Base-by-base conservation (phyloP, 768 basidiomycete species). In the Clitopilus hobsonii region DNA sequence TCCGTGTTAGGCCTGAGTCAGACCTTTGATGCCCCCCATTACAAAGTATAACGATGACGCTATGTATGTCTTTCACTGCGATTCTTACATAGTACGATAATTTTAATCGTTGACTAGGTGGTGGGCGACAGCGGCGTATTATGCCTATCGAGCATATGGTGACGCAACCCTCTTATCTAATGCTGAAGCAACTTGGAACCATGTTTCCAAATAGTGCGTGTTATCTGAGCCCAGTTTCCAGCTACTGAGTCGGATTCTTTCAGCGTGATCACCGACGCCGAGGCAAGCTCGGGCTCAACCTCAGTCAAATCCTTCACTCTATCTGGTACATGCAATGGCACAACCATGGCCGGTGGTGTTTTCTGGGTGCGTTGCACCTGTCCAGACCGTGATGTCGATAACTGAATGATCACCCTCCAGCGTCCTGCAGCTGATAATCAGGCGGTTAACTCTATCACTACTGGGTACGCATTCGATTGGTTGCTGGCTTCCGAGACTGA, bases 121-220 rank as follows among this genome's bases (percentile, higher is more conserved):
- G 80, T 82, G 81, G 81, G 81, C 77, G 2, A 74, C 71, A 54
- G 74, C 79, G 16, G 76, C 78, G 0, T 60, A 76, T 36, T 79
- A 81, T 52, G 79, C 72, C 6, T 75, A 77, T 59, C 70, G 76
- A 52, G 77, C 77, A 3, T 82, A 82, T 53, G 66, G 64, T 16
- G 75, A 80, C 58, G 53, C 62, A 1, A 72, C 67, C 28, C 62
- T 80, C 13, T 60, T 80, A 41, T 65, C 67, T 1, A 74, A 81
- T 57, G 78, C 77, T 0, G 65, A 77, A 29, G 69, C 71, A 8
- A 76, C 74, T 11, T 83, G 81, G 81, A 73, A 73, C 18, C 71
- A 74, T 49, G 73, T 82, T 4, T 70, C 75, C 3, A 69, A 65
- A 26, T 82, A 71, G 80, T 80, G 54, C 57, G 78, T 36, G 11